Evolutionary conservation across 1,284 basidiomycete species (phyloP).

Genomic region (Ustilago vetiveriae): DNA sequence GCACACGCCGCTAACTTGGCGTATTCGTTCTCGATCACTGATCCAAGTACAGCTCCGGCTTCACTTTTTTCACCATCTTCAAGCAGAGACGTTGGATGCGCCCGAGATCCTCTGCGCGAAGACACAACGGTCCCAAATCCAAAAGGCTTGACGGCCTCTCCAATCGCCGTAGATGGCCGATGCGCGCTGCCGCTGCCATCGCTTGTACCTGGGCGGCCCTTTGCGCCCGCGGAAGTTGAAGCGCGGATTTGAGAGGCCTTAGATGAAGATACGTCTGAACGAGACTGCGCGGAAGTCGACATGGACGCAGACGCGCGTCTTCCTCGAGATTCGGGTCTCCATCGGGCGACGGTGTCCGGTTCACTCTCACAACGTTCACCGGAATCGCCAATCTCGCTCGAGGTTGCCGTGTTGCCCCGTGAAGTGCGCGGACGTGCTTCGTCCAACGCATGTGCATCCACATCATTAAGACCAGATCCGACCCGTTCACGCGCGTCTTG

Average conservation of each 20-base stretch:
- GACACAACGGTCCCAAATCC: conserved; percentile 16
- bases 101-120: conserved; percentile 6
- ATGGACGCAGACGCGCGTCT: conserved; percentile 17
- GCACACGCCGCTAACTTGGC: conserved; percentile 37
- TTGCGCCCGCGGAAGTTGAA: conserved; percentile 10
- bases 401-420: conserved; percentile 31
- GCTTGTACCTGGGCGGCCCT: conserved; percentile 14
- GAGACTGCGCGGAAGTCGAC: conserved; percentile 11
- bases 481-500: conserved; percentile 30
- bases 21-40: conserved; percentile 37
- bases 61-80: conserved; percentile 21
- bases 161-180: conserved; percentile 31
- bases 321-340: not conserved
- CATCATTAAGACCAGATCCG: not conserved
- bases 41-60: conserved; percentile 18
- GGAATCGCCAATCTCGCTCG: conserved; percentile 7
- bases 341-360: not conserved
- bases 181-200: conserved; percentile 13
- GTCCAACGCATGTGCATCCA: not conserved
- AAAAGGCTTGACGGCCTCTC: conserved; percentile 40
- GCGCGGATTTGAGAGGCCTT: conserved; percentile 5
- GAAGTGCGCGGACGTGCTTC: conserved; percentile 37
- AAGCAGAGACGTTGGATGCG: not conserved
- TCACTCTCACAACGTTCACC: conserved; percentile 9
- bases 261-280: conserved; percentile 3